These are phyloP conservation scores for Naganishia vishniacii DNA, from an alignment of 768 basidiomycete genomes.

Conservation along the genomic window DNA sequence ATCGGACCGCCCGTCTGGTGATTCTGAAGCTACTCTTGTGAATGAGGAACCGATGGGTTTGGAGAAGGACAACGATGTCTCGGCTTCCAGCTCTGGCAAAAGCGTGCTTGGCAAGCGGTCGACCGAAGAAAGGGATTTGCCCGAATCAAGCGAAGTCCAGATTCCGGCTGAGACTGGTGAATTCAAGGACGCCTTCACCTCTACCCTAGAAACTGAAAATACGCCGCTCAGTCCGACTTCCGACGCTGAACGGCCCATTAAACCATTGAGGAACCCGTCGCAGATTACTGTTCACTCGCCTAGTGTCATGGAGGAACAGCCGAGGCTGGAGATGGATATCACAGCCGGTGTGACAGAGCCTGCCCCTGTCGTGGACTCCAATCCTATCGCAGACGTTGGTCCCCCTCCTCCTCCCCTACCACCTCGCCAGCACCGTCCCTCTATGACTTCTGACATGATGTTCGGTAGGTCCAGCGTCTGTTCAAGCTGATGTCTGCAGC, in stretches of 20 bases:
- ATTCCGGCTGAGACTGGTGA: background rate
- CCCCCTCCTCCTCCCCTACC: slow-evolving; percentile 56
- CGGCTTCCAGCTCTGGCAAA: slow-evolving; percentile 6
- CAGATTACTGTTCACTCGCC: background rate
- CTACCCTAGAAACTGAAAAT: background rate
- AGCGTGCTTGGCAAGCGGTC: slow-evolving; percentile 43
- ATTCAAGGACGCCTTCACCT: background rate
- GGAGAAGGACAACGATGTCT: background rate
- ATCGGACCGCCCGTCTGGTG: background rate
- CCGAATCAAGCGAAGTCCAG: background rate
- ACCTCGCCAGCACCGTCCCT: slow-evolving; percentile 53
- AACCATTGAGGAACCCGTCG: background rate
- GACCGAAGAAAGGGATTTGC: slow-evolving; percentile 41
- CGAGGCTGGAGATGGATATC: background rate
- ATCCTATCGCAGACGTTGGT: background rate
- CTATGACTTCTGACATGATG: slow-evolving; percentile 63
- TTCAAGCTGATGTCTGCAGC: background rate
- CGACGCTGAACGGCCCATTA: background rate
- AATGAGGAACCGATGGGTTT: slow-evolving; percentile 31
- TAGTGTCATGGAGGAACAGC: background rate
- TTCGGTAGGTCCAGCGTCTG: slow-evolving; percentile 58
- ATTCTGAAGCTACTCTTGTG: slow-evolving; percentile 25
- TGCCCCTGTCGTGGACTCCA: slow-evolving; percentile 7
- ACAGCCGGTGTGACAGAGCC: background rate
- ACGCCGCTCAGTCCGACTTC: background rate